Evolutionary conservation across 768 basidiomycete species (phyloP).

Genomic region (Panus rudis): DNA sequence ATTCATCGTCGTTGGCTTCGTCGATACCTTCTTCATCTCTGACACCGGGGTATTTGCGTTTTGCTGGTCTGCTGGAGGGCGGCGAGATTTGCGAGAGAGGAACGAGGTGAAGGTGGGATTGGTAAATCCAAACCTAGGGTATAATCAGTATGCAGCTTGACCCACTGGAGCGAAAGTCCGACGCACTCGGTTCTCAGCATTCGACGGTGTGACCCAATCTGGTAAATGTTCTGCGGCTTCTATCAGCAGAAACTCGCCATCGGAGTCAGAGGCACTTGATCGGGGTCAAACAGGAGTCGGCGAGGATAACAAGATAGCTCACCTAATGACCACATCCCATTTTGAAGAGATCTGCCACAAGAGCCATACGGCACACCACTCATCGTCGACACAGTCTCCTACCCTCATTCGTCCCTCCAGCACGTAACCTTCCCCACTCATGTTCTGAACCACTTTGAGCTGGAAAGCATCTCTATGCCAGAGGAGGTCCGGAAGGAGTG

Average conservation of each 20-base stretch:
- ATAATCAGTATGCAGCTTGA: not conserved
- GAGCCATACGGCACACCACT: constrained; percentile 94
- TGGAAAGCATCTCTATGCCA: constrained; percentile 87
- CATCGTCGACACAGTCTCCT: constrained; percentile 96
- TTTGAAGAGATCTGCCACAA: constrained; percentile 66
- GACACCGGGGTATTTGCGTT: constrained; percentile 32
- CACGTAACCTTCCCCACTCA: constrained; percentile 43
- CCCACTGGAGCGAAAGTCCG: constrained; percentile 15
- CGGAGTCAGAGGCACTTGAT: constrained; percentile 71
- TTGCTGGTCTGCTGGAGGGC: constrained; percentile 44
- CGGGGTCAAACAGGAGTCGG: not conserved
- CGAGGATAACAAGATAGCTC: constrained; percentile 15
- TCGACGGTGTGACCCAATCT: constrained; percentile 84
- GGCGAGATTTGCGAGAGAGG: constrained; percentile 72
- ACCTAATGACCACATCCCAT: constrained; percentile 83
- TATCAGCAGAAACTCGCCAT: constrained; percentile 94
- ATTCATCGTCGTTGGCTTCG: constrained; percentile 44
- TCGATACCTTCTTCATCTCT: constrained; percentile 42
- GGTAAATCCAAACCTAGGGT: constrained; percentile 84
- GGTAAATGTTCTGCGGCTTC: constrained; percentile 91
- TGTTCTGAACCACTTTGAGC: constrained; percentile 52
- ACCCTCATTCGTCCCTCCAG: constrained; percentile 85
- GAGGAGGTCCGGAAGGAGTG: constrained; percentile 52
- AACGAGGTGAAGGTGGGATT: constrained; percentile 77
- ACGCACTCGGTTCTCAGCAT: constrained; percentile 89